phyloP scores from a whole-genome alignment of 116 monocot genomes.

The Phalaenopsis hybrid region DNA sequence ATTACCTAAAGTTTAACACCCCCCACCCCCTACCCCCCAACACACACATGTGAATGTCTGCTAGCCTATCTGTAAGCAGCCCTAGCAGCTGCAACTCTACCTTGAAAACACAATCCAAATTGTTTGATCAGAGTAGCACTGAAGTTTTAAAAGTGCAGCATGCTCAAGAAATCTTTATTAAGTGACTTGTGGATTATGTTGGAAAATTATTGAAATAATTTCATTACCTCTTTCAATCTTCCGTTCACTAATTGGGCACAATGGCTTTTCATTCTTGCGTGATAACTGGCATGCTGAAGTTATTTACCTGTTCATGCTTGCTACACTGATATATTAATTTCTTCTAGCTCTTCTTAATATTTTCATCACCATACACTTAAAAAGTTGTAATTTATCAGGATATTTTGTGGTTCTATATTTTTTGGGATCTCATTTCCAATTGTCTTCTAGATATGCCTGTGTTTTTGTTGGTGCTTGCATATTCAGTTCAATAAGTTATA shows the following conservation, averaged over 20 bases:
- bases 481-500: not conserved
- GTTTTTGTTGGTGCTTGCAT: not conserved
- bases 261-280: not conserved
- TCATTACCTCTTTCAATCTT: not conserved
- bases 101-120: not conserved
- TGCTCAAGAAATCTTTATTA: not conserved
- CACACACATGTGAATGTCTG: not conserved
- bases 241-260: not conserved
- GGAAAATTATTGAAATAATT: not conserved
- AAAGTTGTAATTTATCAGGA: not conserved
- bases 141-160: not conserved
- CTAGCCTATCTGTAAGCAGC: not conserved
- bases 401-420: not conserved
- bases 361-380: too few species aligned
- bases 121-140: not conserved
- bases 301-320: too few species aligned
- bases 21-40: too few species aligned
- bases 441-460: not conserved
- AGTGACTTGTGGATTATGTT: not conserved
- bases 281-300: not conserved
- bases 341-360: too few species aligned
- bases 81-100: not conserved
- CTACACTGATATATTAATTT: too few species aligned
- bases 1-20: not conserved
- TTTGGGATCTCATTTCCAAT: not conserved